These are phyloP conservation scores for Nyctanthes arbortristis DNA, from an alignment of 257 asterid species.

Conservation along the genomic window DNA sequence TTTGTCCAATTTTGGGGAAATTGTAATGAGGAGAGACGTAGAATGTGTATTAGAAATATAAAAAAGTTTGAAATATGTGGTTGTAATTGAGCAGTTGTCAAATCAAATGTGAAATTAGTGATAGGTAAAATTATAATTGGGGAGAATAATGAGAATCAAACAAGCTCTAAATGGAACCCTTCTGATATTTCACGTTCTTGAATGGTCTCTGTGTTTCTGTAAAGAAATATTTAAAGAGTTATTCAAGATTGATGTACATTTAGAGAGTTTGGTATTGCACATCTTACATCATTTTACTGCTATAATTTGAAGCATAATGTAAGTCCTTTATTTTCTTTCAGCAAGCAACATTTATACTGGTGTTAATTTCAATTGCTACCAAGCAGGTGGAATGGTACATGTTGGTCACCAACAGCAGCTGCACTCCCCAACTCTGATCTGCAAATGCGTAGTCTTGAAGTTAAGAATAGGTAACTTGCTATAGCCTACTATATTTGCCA, in stretches of 20 bases:
- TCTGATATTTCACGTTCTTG: too few species aligned
- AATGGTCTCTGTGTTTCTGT: background rate
- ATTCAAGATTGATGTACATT: background rate
- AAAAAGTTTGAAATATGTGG: too few species aligned
- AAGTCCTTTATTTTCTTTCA: background rate
- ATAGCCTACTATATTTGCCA: background rate
- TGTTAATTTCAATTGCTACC: slow-evolving; percentile 13
- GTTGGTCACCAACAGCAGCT: slow-evolving; percentile 78
- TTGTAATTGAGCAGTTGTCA: too few species aligned
- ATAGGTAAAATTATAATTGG: too few species aligned
- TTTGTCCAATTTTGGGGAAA: too few species aligned
- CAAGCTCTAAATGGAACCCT: too few species aligned
- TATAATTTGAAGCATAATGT: background rate
- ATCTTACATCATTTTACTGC: background rate
- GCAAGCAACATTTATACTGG: background rate
- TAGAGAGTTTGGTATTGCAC: background rate
- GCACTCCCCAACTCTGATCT: slow-evolving; percentile 68
- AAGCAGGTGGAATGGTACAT: slow-evolving; percentile 48
- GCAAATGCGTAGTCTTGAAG: slow-evolving; percentile 88
- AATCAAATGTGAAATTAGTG: too few species aligned
- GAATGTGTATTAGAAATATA: too few species aligned
- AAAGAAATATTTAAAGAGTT: background rate
- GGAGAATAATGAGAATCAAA: too few species aligned
- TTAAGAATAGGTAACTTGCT: slow-evolving; percentile 61
- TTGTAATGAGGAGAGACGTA: too few species aligned